These are phyloP conservation scores for Athelia sp. DNA, from an alignment of 1,284 basidiomycete genomes.

Conservation along the genomic window DNA sequence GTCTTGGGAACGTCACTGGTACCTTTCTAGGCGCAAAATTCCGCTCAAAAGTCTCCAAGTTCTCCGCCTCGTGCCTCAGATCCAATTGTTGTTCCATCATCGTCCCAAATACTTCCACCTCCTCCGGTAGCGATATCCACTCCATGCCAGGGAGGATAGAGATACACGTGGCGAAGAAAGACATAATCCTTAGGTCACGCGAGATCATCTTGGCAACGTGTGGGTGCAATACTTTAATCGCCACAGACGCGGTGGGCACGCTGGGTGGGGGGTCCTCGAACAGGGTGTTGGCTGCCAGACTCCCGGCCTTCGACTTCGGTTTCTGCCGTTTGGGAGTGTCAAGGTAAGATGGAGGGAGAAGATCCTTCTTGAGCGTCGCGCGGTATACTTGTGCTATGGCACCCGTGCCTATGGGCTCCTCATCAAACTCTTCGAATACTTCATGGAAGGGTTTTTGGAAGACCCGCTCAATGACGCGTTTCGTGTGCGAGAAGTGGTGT, in stretches of 20 bases:
- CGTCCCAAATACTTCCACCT: constrained; percentile 90
- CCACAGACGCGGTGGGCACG: constrained; percentile 79
- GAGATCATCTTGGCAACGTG: constrained; percentile 76
- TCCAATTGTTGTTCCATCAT: constrained; percentile 99
- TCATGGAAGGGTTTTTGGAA: constrained; percentile 83
- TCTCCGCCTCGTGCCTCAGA: constrained; percentile 86
- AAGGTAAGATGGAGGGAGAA: constrained; percentile 80
- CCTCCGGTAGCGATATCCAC: constrained; percentile 96
- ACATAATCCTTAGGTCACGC: constrained; percentile 92
- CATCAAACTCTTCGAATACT: constrained; percentile 90
- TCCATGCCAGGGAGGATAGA: constrained; percentile 88
- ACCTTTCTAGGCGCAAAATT: constrained; percentile 82
- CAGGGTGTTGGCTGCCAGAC: constrained; percentile 43
- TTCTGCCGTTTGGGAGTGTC: constrained; percentile 52
- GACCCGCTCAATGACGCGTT: constrained; percentile 76
- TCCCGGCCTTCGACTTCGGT: constrained; percentile 36
- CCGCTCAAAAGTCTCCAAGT: constrained; percentile 80
- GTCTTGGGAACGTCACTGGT: constrained; percentile 87
- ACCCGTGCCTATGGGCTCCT: constrained; percentile 90
- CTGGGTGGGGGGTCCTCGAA: constrained; percentile 58
- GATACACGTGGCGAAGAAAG: constrained; percentile 82
- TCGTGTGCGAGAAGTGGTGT: constrained; percentile 83
- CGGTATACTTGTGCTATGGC: constrained; percentile 97
- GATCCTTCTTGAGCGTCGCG: constrained; percentile 77
- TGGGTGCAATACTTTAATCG: constrained; percentile 96